Evolutionary conservation across 176 grass and related monocot species (phyloP).

Genomic region (Eragrostis nindensis): DNA sequence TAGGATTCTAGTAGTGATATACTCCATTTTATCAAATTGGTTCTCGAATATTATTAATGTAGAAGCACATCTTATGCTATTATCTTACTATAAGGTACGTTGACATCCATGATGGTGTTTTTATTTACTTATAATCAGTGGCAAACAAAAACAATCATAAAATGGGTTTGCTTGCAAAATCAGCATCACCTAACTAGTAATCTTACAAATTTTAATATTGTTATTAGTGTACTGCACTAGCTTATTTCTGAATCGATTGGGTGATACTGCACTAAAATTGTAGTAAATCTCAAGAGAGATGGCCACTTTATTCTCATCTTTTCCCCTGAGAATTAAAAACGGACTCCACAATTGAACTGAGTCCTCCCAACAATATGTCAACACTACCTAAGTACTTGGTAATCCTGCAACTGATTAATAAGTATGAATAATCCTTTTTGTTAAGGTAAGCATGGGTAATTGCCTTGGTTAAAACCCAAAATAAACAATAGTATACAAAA

Average conservation of each 20-base stretch:
- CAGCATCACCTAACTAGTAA: conserved; percentile 22
- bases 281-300: background rate
- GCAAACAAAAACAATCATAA: conserved; percentile 19
- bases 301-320: background rate
- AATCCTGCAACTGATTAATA: too few relatives aligned
- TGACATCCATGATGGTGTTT: background rate
- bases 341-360: background rate
- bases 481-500: too few relatives aligned
- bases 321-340: background rate
- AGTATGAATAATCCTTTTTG: too few relatives aligned
- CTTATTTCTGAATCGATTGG: background rate
- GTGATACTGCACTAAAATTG: background rate
- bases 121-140: conserved; percentile 6
- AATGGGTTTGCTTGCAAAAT: conserved; percentile 33
- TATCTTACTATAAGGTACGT: background rate
- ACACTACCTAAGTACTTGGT: background rate
- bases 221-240: background rate
- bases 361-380: background rate
- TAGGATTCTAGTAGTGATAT: too few relatives aligned
- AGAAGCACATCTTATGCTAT: background rate
- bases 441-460: too few relatives aligned
- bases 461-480: too few relatives aligned
- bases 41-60: conserved; percentile 8
- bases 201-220: background rate
- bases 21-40: background rate